Evolutionary conservation across 148 eudicot species (phyloP), one percentile per base, ranked within the genome.

Genomic region (Hydrangea macrophylla): DNA sequence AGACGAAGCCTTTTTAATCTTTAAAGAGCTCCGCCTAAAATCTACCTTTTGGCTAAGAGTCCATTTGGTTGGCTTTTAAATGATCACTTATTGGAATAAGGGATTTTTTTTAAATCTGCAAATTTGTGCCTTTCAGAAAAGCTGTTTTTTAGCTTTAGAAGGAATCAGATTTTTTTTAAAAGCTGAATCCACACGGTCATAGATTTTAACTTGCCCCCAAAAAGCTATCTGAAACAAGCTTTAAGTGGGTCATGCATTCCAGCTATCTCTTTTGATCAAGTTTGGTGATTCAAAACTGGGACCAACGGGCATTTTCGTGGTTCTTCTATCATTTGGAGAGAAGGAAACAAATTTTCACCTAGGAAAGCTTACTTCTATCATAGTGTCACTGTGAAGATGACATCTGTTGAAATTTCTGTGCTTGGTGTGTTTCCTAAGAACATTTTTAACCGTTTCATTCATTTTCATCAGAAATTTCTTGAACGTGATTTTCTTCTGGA

Each of bases 401-500:
- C 25, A 39, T 68, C 71, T 68, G 9, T 32, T 56, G 18, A 17
- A 36, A 62, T 8, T 56, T 33, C 56, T 36, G 22, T 56, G n/a
- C n/a, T n/a, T 25, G 18, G 55, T 26, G 23, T 48, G 45, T 40
- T 67, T 51, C 57, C 30, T 40, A 26, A 48, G 35, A 27, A n/a
- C n/a, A 24, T 23, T 67, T 8, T 3, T 30, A 20, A 42, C 69
- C 11, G 33, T 11, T n/a, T n/a, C n/a, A n/a, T n/a, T n/a, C n/a
- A n/a, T 74, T 62, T 64, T 20, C 35, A 24, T 75, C 97, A 95
- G 99, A 91, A 84, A 85, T 95, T 87, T 82, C 79, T 95, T 74
- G 93, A 91, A 78, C 78, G 72, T 50, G 97, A 95, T 80, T 78
- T 85, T 81, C 92, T 91, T 65, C 67, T 79, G 6, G 92, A 91